Evolutionary conservation across 164 flowering plant species (phyloP), one percentile per base, ranked within the genome.

Genomic region (Magnolia officinalis): DNA sequence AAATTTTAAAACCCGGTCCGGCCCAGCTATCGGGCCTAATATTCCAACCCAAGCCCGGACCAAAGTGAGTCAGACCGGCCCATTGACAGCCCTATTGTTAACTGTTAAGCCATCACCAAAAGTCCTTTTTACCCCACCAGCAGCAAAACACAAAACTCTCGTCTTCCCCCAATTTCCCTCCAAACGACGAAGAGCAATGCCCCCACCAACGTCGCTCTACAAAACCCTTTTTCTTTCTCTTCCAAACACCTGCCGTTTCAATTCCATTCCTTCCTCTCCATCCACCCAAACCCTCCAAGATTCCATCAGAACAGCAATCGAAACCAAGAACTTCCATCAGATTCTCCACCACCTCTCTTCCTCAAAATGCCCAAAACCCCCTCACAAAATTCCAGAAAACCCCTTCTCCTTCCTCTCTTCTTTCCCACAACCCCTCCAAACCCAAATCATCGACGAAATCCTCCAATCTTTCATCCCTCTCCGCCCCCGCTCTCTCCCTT

Each of bases 391-490:
- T 76, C 81, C 75, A 21, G 80, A 80, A 16, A 90, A 87, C 63
- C 93, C 90, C 55, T 92, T 94, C 74, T 85, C 86, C 14, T 90
- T 92, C 76, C 92, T 94, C 16, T 86, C 93, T 0, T 72, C 75
- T n/a, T 85, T 80, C 73, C 68, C 88, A n/a, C 71, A 67, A 31
- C 63, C 80, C 21, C 72, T 7, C 10, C 82, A 84, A 80, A 85
- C 80, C 73, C 81, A 80, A 77, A 70, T 86, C n/a, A 67, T 92
- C 63, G 95, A 90, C 78, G 85, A 87, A 78, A 91, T 94, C 26
- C 79, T 94, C 14, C 93, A 90, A 52, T 85, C 92, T 52, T 88
- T 87, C 50, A 77, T 88, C 61, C 79, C 82, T 68, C 50, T 91
- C 19, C 85, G 89, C 67, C 98, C 97, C 4, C 93, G 92, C 19